Conservation (phyloP, 2,329 filamentous ascomycete species). For the Trichoderma guizhouense region DNA sequence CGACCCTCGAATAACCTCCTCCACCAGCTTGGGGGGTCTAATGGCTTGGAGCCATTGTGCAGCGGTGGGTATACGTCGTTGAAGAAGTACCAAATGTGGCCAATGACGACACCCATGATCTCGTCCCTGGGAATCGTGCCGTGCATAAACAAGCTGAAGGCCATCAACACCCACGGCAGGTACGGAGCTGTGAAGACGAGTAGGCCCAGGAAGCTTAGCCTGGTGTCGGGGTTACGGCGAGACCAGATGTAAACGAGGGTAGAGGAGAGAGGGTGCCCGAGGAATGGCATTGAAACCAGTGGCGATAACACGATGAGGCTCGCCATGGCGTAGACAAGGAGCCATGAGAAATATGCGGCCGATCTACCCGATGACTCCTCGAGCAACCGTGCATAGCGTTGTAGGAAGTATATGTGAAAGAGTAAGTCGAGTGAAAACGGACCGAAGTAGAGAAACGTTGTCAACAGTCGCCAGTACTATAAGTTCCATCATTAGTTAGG, state of each 20-base stretch:
- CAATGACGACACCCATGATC: constrained; percentile 90
- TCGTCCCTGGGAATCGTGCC: constrained; percentile 90
- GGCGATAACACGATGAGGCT: constrained; percentile 80
- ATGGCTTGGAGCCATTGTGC: constrained; percentile 76
- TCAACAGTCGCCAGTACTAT: constrained; percentile 94
- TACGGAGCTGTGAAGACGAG: constrained; percentile 92
- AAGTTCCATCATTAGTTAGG: constrained; percentile 16
- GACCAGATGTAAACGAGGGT: constrained; percentile 98
- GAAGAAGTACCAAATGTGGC: constrained; percentile 98
- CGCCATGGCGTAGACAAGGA: constrained; percentile 79
- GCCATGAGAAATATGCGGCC: constrained; percentile 91
- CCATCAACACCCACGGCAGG: constrained; percentile 92
- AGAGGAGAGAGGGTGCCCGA: constrained; percentile 89
- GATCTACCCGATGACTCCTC: constrained; percentile 92
- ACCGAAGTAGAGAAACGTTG: constrained; percentile 96
- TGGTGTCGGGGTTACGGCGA: constrained; percentile 85
- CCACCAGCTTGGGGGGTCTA: constrained; percentile 92
- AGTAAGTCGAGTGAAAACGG: constrained; percentile 89
- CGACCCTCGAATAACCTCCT: constrained; percentile 73
- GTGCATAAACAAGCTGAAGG: constrained; percentile 87
- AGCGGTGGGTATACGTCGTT: constrained; percentile 92
- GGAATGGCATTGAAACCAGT: constrained; percentile 84
- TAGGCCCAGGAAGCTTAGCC: constrained; percentile 83
- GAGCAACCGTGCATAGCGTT: constrained; percentile 90
- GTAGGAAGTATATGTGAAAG: constrained; percentile 98